Percentiles rank a stretch among this genome's conserved stretches.
Evolutionary conservation across 345 rosid species (phyloP).

Genomic region (Salix brachista): DNA sequence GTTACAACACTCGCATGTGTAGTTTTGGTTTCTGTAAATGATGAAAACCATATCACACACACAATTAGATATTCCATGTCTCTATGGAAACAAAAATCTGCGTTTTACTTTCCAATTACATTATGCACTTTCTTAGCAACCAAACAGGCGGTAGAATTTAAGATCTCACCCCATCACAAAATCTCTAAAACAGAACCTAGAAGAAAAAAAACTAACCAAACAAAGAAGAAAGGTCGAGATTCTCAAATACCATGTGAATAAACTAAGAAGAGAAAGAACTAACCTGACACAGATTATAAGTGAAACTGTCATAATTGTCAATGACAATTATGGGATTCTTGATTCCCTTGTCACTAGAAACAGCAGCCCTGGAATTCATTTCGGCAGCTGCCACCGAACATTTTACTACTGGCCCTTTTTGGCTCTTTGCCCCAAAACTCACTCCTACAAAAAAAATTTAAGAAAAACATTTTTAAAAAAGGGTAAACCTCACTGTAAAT

Average conservation of each 20-base stretch:
- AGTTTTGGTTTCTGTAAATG: background rate
- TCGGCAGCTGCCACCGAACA: constrained; percentile 36
- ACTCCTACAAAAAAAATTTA: constrained; percentile 27
- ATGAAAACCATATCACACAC: background rate
- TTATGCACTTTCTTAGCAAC: background rate
- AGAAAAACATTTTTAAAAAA: background rate
- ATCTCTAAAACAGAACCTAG: background rate
- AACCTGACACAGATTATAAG: constrained; percentile 96
- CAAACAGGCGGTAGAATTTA: background rate
- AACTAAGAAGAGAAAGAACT: background rate
- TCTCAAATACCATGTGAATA: background rate
- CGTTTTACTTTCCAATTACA: background rate
- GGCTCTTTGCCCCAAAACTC: constrained; percentile 35
- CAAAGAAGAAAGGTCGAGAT: background rate
- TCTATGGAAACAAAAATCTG: background rate
- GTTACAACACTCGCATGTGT: too few species aligned
- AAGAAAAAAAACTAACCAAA: background rate
- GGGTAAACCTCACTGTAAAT: background rate
- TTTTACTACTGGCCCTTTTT: constrained; percentile 34
- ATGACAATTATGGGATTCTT: constrained; percentile 67
- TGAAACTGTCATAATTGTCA: constrained; percentile 95
- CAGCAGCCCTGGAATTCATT: constrained; percentile 31
- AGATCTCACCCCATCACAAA: background rate
- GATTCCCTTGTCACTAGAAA: constrained; percentile 22
- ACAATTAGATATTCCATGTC: background rate